phyloP scores from a whole-genome alignment of 306 rosid species.

The Inga laurina region DNA sequence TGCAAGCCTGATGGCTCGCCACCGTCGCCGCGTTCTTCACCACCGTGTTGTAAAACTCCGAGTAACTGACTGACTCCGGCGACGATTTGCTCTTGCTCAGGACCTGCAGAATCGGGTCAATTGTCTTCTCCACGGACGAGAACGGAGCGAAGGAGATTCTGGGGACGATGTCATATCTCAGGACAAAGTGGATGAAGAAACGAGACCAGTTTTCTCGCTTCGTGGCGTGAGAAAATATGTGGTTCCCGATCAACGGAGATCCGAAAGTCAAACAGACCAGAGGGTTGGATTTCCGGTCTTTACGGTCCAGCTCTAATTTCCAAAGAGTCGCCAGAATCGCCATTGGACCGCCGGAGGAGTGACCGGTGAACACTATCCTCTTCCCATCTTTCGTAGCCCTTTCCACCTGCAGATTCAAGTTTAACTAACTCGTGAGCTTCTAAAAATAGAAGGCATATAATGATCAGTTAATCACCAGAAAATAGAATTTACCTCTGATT shows the following conservation, averaged over 20 bases:
- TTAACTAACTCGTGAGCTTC: background rate
- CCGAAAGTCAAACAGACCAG: slow-evolving; percentile 72
- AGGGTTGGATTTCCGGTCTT: background rate
- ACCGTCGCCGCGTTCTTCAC: slow-evolving; percentile 55
- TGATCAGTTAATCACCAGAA: background rate
- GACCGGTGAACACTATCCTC: slow-evolving; percentile 69
- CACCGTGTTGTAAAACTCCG: slow-evolving; percentile 44
- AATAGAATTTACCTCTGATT: slow-evolving; percentile 38
- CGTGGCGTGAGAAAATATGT: slow-evolving; percentile 78
- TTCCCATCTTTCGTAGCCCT: slow-evolving; percentile 33
- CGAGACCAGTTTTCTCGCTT: slow-evolving; percentile 69
- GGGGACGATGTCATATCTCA: slow-evolving; percentile 69
- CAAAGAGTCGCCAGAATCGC: slow-evolving; percentile 69
- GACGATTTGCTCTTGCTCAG: slow-evolving; percentile 12
- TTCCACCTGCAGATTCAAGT: slow-evolving; percentile 47
- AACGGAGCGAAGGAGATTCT: slow-evolving; percentile 67
- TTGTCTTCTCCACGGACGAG: slow-evolving; percentile 32
- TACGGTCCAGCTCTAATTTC: slow-evolving; percentile 49
- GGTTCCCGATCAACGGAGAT: slow-evolving; percentile 73
- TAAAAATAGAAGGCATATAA: background rate
- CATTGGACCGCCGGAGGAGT: slow-evolving; percentile 64
- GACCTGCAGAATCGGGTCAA: slow-evolving; percentile 35
- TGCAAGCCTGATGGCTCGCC: slow-evolving; percentile 64
- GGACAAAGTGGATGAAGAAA: slow-evolving; percentile 62
- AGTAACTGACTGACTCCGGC: background rate